Base-by-base conservation (phyloP, 129 eudicot species). In the Pittosporum tobira region DNA sequence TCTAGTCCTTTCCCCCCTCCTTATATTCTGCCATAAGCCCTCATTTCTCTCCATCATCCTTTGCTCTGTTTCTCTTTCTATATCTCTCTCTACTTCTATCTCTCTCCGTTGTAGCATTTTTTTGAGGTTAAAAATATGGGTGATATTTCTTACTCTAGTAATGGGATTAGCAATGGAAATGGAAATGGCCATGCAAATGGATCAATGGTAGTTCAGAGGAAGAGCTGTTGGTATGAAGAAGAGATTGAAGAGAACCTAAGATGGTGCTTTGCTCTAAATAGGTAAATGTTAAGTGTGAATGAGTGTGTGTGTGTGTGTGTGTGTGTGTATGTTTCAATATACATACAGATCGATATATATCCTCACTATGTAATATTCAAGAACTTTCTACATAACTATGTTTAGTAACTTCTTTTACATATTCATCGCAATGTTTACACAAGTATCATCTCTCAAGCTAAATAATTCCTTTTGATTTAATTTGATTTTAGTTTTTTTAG, bases 141-240 rank as follows among this genome's bases (percentile, higher is more conserved):
- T 67, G 87, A 85, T 58, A 62, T 79, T 68, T 67, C 95, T 49
- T 78, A 60, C 63, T 37, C 84, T 3, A 79, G 58, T 63, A 60
- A 48, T 56, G 75, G 61, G 1, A 57, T 61, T 61, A 38, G 25
- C 28, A 74, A 64, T 40, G 69, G 69, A 7, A 69, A 65, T 75
- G 75, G 69, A 7, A 74, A 70, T 61, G 77, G 65, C 0, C 63
- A 63, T 71, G 63, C 54, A 26, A 57, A 18, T 25, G 67, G 43
- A n/a, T n/a, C 27, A n/a, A 31, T 56, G 61, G 45, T 56, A 18
- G 60, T 23, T 57, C 87, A 79, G 23, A 82, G 95, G 68, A 87
- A 84, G 77, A 81, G 89, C 38, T 88, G 96, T 49, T 87, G 95
- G 95, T 87, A 79, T 52, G 95, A 87, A 68, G 95, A 87, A 73